Evolutionary conservation across 441 rosid genomes (phyloP).

Genomic region (Aleurites moluccanus): DNA sequence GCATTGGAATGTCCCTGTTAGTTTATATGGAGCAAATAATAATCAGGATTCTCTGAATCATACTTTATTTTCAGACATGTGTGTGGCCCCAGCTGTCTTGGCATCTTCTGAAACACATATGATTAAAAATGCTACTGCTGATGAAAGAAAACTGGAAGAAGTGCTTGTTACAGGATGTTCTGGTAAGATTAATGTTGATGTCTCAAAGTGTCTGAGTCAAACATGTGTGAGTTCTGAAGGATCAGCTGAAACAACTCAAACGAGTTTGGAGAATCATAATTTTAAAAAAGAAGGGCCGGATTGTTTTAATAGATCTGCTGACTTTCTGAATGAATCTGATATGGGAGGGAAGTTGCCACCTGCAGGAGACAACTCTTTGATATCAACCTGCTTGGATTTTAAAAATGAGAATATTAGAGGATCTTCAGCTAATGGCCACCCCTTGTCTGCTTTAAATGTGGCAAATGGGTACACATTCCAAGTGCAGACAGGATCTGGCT

Average conservation of each 20-base stretch:
- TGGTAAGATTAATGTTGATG: constrained; percentile 35
- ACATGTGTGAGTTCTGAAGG: constrained; percentile 62
- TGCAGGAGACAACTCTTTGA: constrained; percentile 33
- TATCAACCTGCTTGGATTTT: constrained; percentile 37
- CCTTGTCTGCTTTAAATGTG: constrained; percentile 33
- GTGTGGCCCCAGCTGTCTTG: constrained; percentile 28
- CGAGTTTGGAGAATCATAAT: constrained; percentile 43
- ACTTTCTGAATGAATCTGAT: constrained; percentile 32
- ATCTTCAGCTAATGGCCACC: constrained; percentile 30
- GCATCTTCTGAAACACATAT: constrained; percentile 36
- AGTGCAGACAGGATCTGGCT: constrained; percentile 41
- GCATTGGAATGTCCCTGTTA: constrained; percentile 55
- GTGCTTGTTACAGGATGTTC: constrained; percentile 40
- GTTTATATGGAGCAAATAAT: constrained; percentile 36
- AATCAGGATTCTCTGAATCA: constrained; percentile 37
- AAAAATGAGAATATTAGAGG: constrained; percentile 34
- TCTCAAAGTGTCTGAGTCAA: constrained; percentile 39
- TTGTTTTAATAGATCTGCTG: constrained; percentile 23
- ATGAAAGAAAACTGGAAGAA: constrained; percentile 39
- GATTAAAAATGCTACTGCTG: constrained; percentile 33
- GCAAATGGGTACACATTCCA: constrained; percentile 32
- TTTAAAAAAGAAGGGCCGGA: constrained; percentile 39
- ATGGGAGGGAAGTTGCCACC: constrained; percentile 23
- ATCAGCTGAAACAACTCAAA: constrained; percentile 61
- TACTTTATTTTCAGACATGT: constrained; percentile 30